Evolutionary conservation across 176 grass and related monocot species (phyloP), one percentile per base, ranked within the genome.

Genomic region (Rhipidocladum racemiflorum): DNA sequence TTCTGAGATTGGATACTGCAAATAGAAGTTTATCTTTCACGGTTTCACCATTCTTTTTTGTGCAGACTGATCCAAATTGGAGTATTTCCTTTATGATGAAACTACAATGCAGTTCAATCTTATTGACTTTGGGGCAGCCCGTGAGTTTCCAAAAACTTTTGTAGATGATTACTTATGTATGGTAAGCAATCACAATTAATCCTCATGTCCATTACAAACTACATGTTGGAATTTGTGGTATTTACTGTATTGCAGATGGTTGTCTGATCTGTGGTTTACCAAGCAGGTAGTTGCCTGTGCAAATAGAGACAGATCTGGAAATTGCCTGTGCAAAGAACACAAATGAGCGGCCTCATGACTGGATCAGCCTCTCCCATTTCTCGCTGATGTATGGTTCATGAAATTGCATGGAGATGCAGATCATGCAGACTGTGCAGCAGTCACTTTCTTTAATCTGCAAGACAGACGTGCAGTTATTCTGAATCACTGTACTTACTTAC

Each of bases 1-100:
- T 34, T 61, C 77, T 67, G 18, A n/a, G n/a, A n/a, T n/a, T n/a
- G n/a, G n/a, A n/a, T n/a, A n/a, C n/a, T n/a, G 8, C 13, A 83
- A 73, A 51, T 16, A 50, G 9, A 65, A 56, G n/a, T 67, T 48
- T 69, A 56, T 71, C 8, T 78, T 65, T 65, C 2, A 14, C 65
- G 15, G 21, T 39, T 66, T 24, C n/a, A n/a, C n/a, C n/a, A n/a
- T n/a, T n/a, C n/a, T n/a, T 55, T 84, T 72, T 57, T 65, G 69
- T 83, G 84, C 95, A 98, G 95, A 98, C 95, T 42, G 95, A 98
- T 94, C 95, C 95, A 68, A 95, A 95, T 80, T 98, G 95, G 95
- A 88, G 95, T 71, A 95, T 67, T 82, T 93, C 70, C 61, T 95
- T 83, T 91, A 95, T 29, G 79, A 90, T n/a, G n/a, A n/a, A n/a